phyloP scores from a whole-genome alignment of 768 basidiomycete genomes.

The Rhizopogon vinicolor region DNA sequence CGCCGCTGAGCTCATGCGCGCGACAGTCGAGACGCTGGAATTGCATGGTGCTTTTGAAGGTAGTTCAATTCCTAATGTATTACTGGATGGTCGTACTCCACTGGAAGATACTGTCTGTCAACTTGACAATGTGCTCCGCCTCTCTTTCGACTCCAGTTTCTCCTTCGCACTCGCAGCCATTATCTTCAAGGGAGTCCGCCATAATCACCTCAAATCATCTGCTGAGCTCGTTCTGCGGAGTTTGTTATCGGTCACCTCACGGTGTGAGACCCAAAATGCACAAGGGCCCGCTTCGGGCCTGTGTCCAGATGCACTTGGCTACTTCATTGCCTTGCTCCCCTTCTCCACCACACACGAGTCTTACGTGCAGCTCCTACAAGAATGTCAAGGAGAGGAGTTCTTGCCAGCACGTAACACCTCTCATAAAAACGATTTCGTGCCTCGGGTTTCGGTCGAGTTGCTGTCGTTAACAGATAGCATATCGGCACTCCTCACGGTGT shows the following conservation, averaged over 20 bases:
- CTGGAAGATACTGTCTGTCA: constrained; percentile 68
- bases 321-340: constrained; percentile 76
- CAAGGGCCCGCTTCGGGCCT: constrained; percentile 43
- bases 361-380: constrained; percentile 58
- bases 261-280: constrained; percentile 29
- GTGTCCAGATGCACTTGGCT: constrained; percentile 60
- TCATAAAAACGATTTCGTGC: constrained; percentile 42
- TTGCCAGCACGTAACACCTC: constrained; percentile 32
- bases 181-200: constrained; percentile 84
- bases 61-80: constrained; percentile 45
- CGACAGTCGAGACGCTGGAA: constrained; percentile 62
- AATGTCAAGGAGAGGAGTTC: constrained; percentile 52
- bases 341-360: constrained; percentile 52
- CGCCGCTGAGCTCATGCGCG: constrained; percentile 62
- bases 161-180: constrained; percentile 80
- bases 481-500: constrained; percentile 67
- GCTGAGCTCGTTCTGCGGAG: constrained; percentile 60
- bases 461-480: constrained; percentile 59
- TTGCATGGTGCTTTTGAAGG: constrained; percentile 53
- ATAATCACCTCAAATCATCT: constrained; percentile 54
- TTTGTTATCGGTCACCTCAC: constrained; percentile 57
- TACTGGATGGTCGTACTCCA: constrained; percentile 59
- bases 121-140: constrained; percentile 64
- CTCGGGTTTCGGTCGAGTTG: constrained; percentile 49
- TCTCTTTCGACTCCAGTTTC: constrained; percentile 77